A percentile compares a stretch with the other conserved stretches of the same genome.
Evolutionary conservation across 768 basidiomycete genomes (phyloP).

Genomic region (Auriculariales sp.): DNA sequence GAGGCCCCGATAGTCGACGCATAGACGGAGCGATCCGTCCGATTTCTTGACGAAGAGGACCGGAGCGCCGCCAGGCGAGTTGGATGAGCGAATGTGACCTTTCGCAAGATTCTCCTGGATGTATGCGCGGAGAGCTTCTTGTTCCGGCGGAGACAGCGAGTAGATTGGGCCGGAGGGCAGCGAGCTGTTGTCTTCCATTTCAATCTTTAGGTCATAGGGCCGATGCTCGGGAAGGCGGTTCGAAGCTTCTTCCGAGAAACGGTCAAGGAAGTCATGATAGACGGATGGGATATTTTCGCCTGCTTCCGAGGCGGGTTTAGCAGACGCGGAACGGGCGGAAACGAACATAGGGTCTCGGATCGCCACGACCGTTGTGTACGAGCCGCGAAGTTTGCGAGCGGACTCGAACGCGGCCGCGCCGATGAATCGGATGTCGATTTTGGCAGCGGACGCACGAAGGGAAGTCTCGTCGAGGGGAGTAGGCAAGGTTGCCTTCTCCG

Average conservation of each 20-base stretch:
- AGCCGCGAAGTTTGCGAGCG: not conserved
- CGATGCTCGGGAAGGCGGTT: constrained; percentile 19
- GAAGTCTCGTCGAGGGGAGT: not conserved
- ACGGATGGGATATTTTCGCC: not conserved
- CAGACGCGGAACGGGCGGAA: not conserved
- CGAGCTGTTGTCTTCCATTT: constrained; percentile 15
- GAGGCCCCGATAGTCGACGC: constrained; percentile 16
- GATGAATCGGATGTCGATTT: not conserved
- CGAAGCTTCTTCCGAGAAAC: constrained; percentile 1
- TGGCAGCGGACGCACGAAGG: not conserved
- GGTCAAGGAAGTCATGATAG: constrained; percentile 2
- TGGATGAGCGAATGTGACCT: constrained; percentile 21
- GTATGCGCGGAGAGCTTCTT: constrained; percentile 18
- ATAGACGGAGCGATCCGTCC: constrained; percentile 18
- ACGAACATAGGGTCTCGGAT: not conserved
- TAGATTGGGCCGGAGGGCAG: constrained; percentile 21
- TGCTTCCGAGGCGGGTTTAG: not conserved
- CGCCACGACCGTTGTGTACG: not conserved
- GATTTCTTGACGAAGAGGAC: constrained; percentile 19
- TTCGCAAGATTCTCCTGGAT: constrained; percentile 20
- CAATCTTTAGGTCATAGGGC: constrained; percentile 21
- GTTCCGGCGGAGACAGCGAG: constrained; percentile 18
- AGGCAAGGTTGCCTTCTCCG: not conserved
- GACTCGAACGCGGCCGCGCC: not conserved
- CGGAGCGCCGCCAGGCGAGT: constrained; percentile 13